Evolutionary conservation across 257 asterid genomes (phyloP).

Genomic region (Salvia rosmarinus): DNA sequence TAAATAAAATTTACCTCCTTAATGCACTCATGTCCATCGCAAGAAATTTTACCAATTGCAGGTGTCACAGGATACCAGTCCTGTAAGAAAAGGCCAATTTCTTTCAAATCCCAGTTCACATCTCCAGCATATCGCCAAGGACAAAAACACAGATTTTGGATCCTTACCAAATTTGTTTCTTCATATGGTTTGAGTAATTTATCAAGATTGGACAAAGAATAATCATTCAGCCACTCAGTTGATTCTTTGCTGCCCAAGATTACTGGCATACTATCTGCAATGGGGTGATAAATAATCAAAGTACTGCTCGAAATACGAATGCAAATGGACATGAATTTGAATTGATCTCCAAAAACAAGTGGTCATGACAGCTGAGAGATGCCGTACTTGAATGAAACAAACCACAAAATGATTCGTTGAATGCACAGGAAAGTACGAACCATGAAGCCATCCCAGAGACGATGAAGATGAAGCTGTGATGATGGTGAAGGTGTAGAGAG

Average conservation of each 20-base stretch:
- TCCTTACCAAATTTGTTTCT: slow-evolving; percentile 71
- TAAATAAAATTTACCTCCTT: slow-evolving; percentile 57
- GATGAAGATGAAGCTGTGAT: slow-evolving; percentile 79
- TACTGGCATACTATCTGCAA: slow-evolving; percentile 96
- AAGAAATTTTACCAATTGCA: slow-evolving; percentile 87
- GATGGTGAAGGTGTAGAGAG: slow-evolving; percentile 79
- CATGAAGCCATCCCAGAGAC: slow-evolving; percentile 89
- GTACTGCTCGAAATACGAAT: too few species aligned
- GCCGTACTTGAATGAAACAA: neutral
- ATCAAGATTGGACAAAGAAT: slow-evolving; percentile 62
- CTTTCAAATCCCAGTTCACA: slow-evolving; percentile 14
- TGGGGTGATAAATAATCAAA: slow-evolving; percentile 20
- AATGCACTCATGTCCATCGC: slow-evolving; percentile 85
- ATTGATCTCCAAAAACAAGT: slow-evolving; percentile 15
- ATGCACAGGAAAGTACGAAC: slow-evolving; percentile 43
- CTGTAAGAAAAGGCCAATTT: slow-evolving; percentile 40
- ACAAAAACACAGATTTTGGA: neutral
- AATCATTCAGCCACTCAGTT: slow-evolving; percentile 70
- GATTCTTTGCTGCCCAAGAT: slow-evolving; percentile 79
- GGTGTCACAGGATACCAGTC: slow-evolving; percentile 92
- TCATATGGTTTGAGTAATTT: slow-evolving; percentile 77
- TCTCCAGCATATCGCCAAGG: neutral
- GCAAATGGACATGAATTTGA: too few species aligned
- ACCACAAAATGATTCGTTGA: too few species aligned
- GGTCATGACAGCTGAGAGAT: neutral